phyloP scores from a whole-genome alignment of 2,329 filamentous ascomycete genomes.

The Colletotrichum chrysophilum region DNA sequence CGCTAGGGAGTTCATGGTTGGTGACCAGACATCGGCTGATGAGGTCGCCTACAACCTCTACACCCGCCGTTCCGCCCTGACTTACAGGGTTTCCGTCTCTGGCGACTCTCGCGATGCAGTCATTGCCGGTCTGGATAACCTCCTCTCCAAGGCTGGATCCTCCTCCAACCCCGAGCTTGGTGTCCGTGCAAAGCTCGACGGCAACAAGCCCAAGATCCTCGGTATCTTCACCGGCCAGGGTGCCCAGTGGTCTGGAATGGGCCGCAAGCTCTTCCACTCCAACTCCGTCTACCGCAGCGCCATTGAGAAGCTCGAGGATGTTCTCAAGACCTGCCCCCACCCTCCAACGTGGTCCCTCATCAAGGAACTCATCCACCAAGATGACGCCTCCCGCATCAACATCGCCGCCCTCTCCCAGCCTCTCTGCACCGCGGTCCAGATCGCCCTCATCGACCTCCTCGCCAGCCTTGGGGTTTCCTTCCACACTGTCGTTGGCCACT shows the following conservation, averaged over 20 bases:
- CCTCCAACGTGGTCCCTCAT: slow-evolving; percentile 15
- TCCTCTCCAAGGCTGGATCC: slow-evolving; percentile 6
- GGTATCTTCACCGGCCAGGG: slow-evolving; percentile 40
- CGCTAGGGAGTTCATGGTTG: slow-evolving; percentile 8
- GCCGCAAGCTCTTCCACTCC: slow-evolving; percentile 25
- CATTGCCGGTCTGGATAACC: neutral
- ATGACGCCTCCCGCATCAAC: slow-evolving; percentile 21
- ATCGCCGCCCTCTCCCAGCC: slow-evolving; percentile 25
- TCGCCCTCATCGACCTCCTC: slow-evolving; percentile 26
- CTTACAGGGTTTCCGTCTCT: slow-evolving; percentile 4
- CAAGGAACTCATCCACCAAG: slow-evolving; percentile 22
- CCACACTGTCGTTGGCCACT: slow-evolving; percentile 26
- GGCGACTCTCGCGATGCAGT: neutral
- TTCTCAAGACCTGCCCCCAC: neutral
- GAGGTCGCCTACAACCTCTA: slow-evolving; percentile 14
- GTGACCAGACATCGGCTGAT: neutral
- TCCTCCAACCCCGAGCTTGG: slow-evolving; percentile 13
- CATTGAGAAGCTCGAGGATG: slow-evolving; percentile 23
- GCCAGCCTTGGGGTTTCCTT: slow-evolving; percentile 18
- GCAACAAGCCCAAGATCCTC: slow-evolving; percentile 21
- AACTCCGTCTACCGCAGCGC: slow-evolving; percentile 6
- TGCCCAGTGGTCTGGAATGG: slow-evolving; percentile 38
- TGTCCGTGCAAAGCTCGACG: slow-evolving; percentile 13
- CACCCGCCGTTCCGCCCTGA: slow-evolving; percentile 9
- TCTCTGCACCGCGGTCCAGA: slow-evolving; percentile 25